Conservation (phyloP, 768 basidiomycete species). For the Panus rudis region DNA sequence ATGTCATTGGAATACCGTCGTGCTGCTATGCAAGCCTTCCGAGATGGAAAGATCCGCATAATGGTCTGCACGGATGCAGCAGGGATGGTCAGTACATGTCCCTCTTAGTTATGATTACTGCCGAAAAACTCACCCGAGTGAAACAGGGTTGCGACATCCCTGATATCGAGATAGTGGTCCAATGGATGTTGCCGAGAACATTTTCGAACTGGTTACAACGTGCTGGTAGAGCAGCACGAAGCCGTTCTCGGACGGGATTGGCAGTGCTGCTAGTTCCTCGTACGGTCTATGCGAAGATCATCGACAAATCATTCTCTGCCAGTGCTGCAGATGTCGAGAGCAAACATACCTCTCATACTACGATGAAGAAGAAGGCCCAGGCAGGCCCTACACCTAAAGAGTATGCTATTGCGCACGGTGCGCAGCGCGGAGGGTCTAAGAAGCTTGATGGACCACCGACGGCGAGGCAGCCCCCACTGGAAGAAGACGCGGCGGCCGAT, state of each 20-base stretch:
- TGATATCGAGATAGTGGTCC: slow-evolving; percentile 30
- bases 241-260: slow-evolving; percentile 11
- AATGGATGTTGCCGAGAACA: slow-evolving; percentile 28
- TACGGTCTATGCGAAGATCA: background rate
- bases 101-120: background rate
- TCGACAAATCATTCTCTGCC: too few relatives aligned
- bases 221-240: slow-evolving; percentile 27
- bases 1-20: slow-evolving; percentile 16
- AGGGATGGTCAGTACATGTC: slow-evolving; percentile 29
- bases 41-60: slow-evolving; percentile 18
- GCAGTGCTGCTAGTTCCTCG: slow-evolving; percentile 16
- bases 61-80: slow-evolving; percentile 32
- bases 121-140: background rate
- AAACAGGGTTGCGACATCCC: slow-evolving; percentile 16
- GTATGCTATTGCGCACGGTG: background rate
- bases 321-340: too few relatives aligned
- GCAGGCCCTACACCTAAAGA: background rate
- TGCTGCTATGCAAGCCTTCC: slow-evolving; percentile 22
- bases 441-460: background rate
- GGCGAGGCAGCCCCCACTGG: background rate
- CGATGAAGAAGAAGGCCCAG: too few relatives aligned
- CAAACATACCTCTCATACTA: too few relatives aligned
- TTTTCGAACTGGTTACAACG: slow-evolving; percentile 27
- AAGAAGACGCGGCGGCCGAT: slow-evolving; percentile 3
- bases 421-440: background rate